Evolutionary conservation across 139 green algal species (phyloP), one percentile per base, ranked within the genome.

Genomic region (Penium margaritaceum): DNA sequence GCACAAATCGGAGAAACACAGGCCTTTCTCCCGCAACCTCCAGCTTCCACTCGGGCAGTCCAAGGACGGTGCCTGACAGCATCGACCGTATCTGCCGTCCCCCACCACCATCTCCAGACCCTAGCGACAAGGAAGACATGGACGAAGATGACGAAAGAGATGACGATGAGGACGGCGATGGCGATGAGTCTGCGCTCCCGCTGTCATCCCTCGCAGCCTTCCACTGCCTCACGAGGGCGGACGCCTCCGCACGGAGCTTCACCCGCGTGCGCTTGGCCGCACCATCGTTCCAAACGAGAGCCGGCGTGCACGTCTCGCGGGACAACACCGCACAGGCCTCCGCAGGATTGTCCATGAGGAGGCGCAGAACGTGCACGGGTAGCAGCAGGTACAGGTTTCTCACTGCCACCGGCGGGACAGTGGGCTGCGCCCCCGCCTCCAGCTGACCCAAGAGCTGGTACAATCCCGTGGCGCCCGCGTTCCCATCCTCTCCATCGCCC

Each of bases 1-100:
- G 38, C 12, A 78, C 63, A 1, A n/a, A 76, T 37, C 68, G 37
- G 65, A 78, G 64, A 37, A 78, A 78, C 3, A 78, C 19, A 2
- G 71, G 61, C 0, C 32, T 37, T 27, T 78, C 66, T 27, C 66
- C 24, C 51, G 27, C 54, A 32, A 19, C 37, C 24, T 60, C 38
- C 3, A 76, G 32, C 9, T 41, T 29, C 68, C 68, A 76, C 30
- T 32, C 15, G 6, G 51, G 68, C 68, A 76, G 51, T n/a, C 37
- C 36, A 5, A 60, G 51, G n/a, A n/a, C n/a, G n/a, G n/a, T n/a
- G n/a, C n/a, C n/a, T n/a, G n/a, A n/a, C n/a, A n/a, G n/a, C n/a
- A n/a, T n/a, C n/a, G n/a, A n/a, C n/a, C n/a, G n/a, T n/a, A n/a
- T n/a, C n/a, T n/a, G n/a, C n/a, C n/a, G n/a, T n/a, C n/a, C n/a